Base-by-base conservation (phyloP, 345 rosid genomes). In the Eucalyptus sideroxylon region DNA sequence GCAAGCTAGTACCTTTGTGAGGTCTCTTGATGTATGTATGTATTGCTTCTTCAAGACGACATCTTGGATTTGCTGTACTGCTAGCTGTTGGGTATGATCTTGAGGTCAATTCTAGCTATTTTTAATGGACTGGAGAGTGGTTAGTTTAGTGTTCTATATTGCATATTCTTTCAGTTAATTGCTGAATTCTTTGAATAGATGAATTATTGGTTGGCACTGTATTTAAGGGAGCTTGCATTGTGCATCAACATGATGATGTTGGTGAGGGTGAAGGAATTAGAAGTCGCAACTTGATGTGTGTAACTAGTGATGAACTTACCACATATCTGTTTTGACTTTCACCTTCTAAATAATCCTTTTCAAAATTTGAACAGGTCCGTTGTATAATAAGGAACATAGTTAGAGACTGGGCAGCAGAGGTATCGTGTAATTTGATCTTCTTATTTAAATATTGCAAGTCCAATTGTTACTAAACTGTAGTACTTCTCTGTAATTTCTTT, bases 321-420 rank as follows among this genome's bases (percentile, higher is more conserved):
- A 24, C 45, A 21, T 77, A 40, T 40, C 27, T 23, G 27, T 37
- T 6, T 77, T 7, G 16, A 7, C 47, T 77, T 72, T 77, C 83
- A 2, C 47, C 27, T 77, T 77, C 13, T 3, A 40, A 77, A 77
- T 77, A 40, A 77, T 77, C 83, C 47, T 37, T 77, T 65, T 40
- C 27, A 77, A 37, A 77, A 77, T 77, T 21, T 40, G 11, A 21
- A 80, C 95, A 98, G 99, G 99, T 98, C 86, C 98, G 99, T 30
- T 98, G 99, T 94, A 95, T 98, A 90, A 91, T 97, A 92, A 94
- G 99, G 92, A 97, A 98, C 94, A 94, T 98, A 87, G 99, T 97
- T 88, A 96, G 99, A 94, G 99, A 97, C 94, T 97, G 99, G 99
- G 99, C 98, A 83, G 96, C 94, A 82, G 99, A 98, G 99, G 99